phyloP scores from a whole-genome alignment of 306 rosid species.

The Gynostemma pentaphyllum region DNA sequence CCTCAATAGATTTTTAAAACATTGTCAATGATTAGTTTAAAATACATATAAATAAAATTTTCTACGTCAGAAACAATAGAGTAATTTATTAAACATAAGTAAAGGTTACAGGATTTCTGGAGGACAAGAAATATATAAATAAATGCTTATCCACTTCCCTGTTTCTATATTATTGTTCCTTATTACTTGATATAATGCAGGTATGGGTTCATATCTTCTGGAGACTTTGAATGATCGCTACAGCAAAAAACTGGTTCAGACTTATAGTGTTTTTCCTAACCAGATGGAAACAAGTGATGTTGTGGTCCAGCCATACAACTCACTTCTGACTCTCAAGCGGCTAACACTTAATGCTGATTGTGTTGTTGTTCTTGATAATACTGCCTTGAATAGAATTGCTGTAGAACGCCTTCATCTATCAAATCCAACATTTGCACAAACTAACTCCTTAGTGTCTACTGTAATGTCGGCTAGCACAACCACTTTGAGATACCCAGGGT shows the following conservation, averaged over 20 bases:
- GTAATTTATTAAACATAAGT: neutral
- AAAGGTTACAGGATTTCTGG: neutral
- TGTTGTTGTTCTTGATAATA: constrained; percentile 97
- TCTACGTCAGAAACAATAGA: neutral
- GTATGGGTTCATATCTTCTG: constrained; percentile 90
- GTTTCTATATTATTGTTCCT: neutral
- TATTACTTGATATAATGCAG: constrained; percentile 11
- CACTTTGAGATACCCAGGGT: constrained; percentile 94
- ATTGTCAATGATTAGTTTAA: neutral
- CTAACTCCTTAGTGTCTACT: constrained; percentile 93
- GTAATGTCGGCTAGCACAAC: constrained; percentile 99
- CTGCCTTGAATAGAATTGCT: constrained; percentile 92
- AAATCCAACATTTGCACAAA: constrained; percentile 95
- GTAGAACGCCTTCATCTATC: constrained; percentile 96
- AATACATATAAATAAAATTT: neutral
- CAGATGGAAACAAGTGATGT: constrained; percentile 99
- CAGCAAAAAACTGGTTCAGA: constrained; percentile 97
- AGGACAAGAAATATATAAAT: neutral
- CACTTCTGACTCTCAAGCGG: constrained; percentile 91
- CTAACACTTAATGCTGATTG: constrained; percentile 95
- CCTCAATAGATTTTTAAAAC: too few species aligned
- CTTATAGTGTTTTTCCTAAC: constrained; percentile 96
- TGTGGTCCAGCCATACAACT: constrained; percentile 98
- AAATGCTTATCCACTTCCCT: neutral
- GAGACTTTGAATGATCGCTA: constrained; percentile 96